Percentiles rank a stretch among this genome's conserved stretches.
Evolutionary conservation across 495 filamentous ascomycete species (phyloP).

Genomic region (Acidiella bohemica): DNA sequence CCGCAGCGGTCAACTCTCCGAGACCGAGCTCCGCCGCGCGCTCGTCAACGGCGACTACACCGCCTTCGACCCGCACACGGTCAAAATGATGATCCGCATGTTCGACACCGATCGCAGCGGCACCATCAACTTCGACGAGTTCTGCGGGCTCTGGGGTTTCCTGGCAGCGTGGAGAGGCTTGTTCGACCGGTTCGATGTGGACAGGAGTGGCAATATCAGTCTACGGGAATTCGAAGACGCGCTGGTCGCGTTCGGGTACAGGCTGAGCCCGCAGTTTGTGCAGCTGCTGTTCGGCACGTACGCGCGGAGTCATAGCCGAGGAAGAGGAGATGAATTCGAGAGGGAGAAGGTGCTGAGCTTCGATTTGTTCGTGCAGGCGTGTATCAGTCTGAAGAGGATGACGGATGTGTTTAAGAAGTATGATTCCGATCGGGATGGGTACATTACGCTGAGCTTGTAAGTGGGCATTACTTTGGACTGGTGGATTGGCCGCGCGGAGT

Average conservation of each 20-base stretch:
- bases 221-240: constrained; percentile 81
- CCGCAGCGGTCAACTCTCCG: constrained; percentile 64
- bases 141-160: constrained; percentile 90
- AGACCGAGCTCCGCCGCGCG: constrained; percentile 76
- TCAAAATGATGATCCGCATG: constrained; percentile 98
- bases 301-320: constrained; percentile 31
- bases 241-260: constrained; percentile 86
- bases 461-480: no score
- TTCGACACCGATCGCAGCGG: constrained; percentile 85
- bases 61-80: constrained; percentile 87
- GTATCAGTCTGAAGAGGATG: constrained; percentile 92
- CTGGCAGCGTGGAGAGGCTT: constrained; percentile 83
- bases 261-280: constrained; percentile 71
- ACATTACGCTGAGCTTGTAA: constrained; percentile 34
- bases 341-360: constrained; percentile 67
- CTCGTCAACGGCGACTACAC: constrained; percentile 95
- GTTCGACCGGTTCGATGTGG: constrained; percentile 90
- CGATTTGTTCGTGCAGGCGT: constrained; percentile 94
- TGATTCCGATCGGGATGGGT: constrained; percentile 87
- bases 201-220: constrained; percentile 74
- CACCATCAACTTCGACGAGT: constrained; percentile 87
- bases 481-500: background rate
- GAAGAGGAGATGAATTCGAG: constrained; percentile 23
- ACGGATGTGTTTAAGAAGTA: constrained; percentile 99
- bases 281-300: constrained; percentile 63